Percentiles rank a stretch among this genome's conserved stretches.
Evolutionary conservation across 129 eudicot genomes (phyloP).

Genomic region (Cynara cardunculus): DNA sequence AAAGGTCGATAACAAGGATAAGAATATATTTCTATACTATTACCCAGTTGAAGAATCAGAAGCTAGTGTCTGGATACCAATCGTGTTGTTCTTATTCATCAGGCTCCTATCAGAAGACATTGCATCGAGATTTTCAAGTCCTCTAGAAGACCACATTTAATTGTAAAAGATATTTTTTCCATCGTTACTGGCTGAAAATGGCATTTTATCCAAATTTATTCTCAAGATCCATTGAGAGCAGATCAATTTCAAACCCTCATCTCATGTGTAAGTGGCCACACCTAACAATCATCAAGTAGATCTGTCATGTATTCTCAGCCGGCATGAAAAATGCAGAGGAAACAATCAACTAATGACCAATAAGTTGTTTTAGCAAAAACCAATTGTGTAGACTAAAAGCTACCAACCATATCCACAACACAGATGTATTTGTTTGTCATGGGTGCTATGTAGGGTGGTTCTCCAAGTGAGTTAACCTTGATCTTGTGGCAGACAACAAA

Average conservation of each 20-base stretch:
- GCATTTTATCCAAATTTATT: conserved; percentile 36
- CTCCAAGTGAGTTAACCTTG: neutral
- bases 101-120: conserved; percentile 57
- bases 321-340: neutral
- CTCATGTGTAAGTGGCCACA: conserved; percentile 16
- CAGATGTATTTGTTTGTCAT: neutral
- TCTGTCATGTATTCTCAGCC: conserved; percentile 4
- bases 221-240: conserved; percentile 27
- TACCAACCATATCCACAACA: neutral
- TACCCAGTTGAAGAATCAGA: conserved; percentile 67
- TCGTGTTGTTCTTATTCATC: conserved; percentile 32
- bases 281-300: conserved; percentile 22
- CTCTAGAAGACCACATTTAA: conserved; percentile 35
- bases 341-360: neutral
- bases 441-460: neutral
- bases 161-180: conserved; percentile 28
- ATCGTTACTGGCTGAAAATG: conserved; percentile 21
- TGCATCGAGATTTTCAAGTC: conserved; percentile 32
- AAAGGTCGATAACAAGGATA: neutral
- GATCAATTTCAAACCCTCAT: conserved; percentile 19
- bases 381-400: neutral
- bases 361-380: neutral
- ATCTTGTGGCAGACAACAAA: neutral
- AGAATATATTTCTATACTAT: neutral
- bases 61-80: conserved; percentile 37